Evolutionary conservation across 495 filamentous ascomycete species (phyloP).

Genomic region (Sporormia fimetaria): DNA sequence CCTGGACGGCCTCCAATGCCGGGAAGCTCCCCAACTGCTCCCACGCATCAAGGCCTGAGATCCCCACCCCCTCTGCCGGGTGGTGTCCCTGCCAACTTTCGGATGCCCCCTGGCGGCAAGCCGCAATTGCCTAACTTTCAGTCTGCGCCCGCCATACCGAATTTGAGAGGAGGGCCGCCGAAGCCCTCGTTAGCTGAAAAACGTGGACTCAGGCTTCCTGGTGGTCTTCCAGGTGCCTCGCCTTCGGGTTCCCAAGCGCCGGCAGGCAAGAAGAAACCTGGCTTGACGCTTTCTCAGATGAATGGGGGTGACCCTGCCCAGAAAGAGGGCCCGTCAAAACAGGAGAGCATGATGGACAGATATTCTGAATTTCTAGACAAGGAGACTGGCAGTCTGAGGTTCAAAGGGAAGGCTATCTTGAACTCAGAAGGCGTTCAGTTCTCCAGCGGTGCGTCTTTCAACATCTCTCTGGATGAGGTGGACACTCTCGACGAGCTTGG

Average conservation of each 20-base stretch:
- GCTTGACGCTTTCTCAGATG: slow-evolving; percentile 33
- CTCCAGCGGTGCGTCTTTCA: slow-evolving; percentile 76
- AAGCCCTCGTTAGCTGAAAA: slow-evolving; percentile 42
- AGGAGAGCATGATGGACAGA: slow-evolving; percentile 68
- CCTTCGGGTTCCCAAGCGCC: slow-evolving; percentile 21
- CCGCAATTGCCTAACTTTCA: slow-evolving; percentile 25
- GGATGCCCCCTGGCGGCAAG: slow-evolving; percentile 21
- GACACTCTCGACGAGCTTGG: slow-evolving; percentile 91
- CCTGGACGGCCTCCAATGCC: slow-evolving; percentile 11
- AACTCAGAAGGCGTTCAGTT: slow-evolving; percentile 86
- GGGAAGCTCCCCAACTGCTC: slow-evolving; percentile 5
- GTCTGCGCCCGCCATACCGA: slow-evolving; percentile 31
- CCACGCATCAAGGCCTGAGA: slow-evolving; percentile 7
- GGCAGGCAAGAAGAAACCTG: slow-evolving; percentile 28
- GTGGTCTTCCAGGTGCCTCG: slow-evolving; percentile 30
- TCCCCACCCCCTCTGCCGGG: slow-evolving; percentile 7
- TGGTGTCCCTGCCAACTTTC: slow-evolving; percentile 28
- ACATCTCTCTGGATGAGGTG: slow-evolving; percentile 90
- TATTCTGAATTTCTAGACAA: slow-evolving; percentile 88
- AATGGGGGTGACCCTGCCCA: slow-evolving; percentile 20
- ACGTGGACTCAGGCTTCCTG: slow-evolving; percentile 30
- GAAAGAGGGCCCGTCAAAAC: slow-evolving; percentile 21
- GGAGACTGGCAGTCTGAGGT: slow-evolving; percentile 80
- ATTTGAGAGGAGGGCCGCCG: slow-evolving; percentile 16
- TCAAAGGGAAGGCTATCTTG: slow-evolving; percentile 85